Conservation (phyloP, 1,284 basidiomycete genomes). For the Macrocybe sp. region DNA sequence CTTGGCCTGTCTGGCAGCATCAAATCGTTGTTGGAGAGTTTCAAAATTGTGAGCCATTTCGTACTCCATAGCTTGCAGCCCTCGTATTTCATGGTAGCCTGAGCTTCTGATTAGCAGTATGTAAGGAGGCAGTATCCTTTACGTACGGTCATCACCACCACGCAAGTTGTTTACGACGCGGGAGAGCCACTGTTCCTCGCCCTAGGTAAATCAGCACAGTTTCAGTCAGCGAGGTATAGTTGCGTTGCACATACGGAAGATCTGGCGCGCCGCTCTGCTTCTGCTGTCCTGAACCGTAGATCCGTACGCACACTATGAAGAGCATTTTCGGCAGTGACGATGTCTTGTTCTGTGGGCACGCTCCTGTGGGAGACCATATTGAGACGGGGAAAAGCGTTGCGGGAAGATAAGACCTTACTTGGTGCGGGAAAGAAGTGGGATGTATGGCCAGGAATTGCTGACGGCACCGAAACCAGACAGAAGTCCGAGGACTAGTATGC, state of each 20-base stretch:
- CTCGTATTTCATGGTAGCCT: constrained; percentile 51
- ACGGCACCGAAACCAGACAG: constrained; percentile 74
- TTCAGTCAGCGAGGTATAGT: background rate
- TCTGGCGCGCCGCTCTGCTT: constrained; percentile 30
- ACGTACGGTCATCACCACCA: constrained; percentile 43
- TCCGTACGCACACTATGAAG: constrained; percentile 50
- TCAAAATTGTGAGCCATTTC: constrained; percentile 62
- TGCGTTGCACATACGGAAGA: constrained; percentile 24
- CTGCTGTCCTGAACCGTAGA: constrained; percentile 32
- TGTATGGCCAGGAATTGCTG: constrained; percentile 52
- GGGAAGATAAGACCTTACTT: constrained; percentile 14
- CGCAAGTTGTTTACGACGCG: constrained; percentile 44
- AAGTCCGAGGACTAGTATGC: constrained; percentile 65
- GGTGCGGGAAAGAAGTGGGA: constrained; percentile 23
- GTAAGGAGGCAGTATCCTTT: constrained; percentile 1
- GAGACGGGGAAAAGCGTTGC: background rate
- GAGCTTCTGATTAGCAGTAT: constrained; percentile 12
- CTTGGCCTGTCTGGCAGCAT: constrained; percentile 42
- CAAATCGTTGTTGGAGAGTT: constrained; percentile 42
- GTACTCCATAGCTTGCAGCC: constrained; percentile 61
- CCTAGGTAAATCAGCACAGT: constrained; percentile 4
- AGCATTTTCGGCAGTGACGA: constrained; percentile 44
- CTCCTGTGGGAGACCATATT: constrained; percentile 16
- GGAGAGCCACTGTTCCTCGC: constrained; percentile 38
- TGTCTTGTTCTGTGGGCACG: constrained; percentile 43